phyloP scores from a whole-genome alignment of 495 filamentous ascomycete species.

The Ramalina peruviana region DNA sequence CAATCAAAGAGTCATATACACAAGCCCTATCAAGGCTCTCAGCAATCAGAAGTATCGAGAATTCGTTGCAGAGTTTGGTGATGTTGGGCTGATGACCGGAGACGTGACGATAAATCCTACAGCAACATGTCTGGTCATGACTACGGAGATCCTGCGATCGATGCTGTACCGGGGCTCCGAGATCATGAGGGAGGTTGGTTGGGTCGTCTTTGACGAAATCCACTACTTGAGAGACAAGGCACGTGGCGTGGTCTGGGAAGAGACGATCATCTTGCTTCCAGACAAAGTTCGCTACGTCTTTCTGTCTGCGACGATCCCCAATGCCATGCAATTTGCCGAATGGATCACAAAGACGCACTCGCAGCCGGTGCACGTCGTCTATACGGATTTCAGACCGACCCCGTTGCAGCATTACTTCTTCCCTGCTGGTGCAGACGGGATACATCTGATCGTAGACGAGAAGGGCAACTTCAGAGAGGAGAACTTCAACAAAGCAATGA shows the following conservation, averaged over 20 bases:
- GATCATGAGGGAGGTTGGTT: slow-evolving; percentile 96
- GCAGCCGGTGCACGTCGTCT: slow-evolving; percentile 95
- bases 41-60: slow-evolving; percentile 98
- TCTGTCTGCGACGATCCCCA: slow-evolving; percentile 95
- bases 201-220: slow-evolving; percentile 97
- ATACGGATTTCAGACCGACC: slow-evolving; percentile 94
- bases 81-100: slow-evolving; percentile 96
- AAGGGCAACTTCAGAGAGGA: slow-evolving; percentile 89
- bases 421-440: slow-evolving; percentile 83
- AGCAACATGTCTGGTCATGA: slow-evolving; percentile 96
- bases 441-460: slow-evolving; percentile 90
- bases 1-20: slow-evolving; percentile 98
- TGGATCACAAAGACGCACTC: slow-evolving; percentile 96
- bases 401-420: slow-evolving; percentile 97
- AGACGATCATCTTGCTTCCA: slow-evolving; percentile 91
- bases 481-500: slow-evolving; percentile 94
- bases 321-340: slow-evolving; percentile 97
- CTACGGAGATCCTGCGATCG: slow-evolving; percentile 94
- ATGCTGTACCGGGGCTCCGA: slow-evolving; percentile 98
- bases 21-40: slow-evolving; percentile 94
- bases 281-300: slow-evolving; percentile 99
- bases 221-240: slow-evolving; percentile 95
- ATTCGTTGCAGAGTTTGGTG: slow-evolving; percentile 87
- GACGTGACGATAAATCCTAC: slow-evolving; percentile 99
- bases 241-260: slow-evolving; percentile 96